phyloP scores from a whole-genome alignment of 1,284 basidiomycete genomes.

The Papiliotrema laurentii region DNA sequence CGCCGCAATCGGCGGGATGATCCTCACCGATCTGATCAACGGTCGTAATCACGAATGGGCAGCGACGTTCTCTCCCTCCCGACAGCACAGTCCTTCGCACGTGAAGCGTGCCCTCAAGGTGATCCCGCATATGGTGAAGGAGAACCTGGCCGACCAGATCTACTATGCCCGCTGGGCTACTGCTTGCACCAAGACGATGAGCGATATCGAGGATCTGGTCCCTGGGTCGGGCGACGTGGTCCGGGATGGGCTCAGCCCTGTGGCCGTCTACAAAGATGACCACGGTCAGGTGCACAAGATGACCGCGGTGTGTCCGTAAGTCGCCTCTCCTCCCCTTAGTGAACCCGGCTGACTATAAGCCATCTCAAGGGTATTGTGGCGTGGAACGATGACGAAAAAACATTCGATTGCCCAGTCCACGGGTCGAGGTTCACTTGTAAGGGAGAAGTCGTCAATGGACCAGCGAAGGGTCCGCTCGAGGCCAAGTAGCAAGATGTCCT shows the following conservation, averaged over 20 bases:
- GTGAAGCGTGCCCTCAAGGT: conserved; percentile 9
- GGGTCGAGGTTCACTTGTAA: conserved; percentile 21
- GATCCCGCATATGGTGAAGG: conserved; percentile 15
- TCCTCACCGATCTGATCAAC: conserved; percentile 15
- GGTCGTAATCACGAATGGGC: conserved; percentile 13
- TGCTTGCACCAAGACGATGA: conserved; percentile 18
- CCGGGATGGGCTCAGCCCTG: conserved; percentile 14
- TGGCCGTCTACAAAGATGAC: conserved; percentile 23
- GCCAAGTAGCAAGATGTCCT: too few species aligned
- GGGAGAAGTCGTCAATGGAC: conserved; percentile 20
- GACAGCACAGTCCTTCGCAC: conserved; percentile 16
- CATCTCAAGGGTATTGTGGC: conserved; percentile 22
- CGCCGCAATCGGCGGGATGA: conserved; percentile 19
- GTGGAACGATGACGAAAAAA: conserved; percentile 19
- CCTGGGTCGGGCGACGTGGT: conserved; percentile 19
- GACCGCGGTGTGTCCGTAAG: conserved; percentile 21
- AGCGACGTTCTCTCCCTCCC: conserved; percentile 18
- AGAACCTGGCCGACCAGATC: conserved; percentile 19
- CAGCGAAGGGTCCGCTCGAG: conserved; percentile 13
- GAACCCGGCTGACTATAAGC: conserved; percentile 1
- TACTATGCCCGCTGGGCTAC: conserved; percentile 19
- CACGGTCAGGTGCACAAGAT: conserved; percentile 18
- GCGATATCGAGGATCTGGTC: conserved; percentile 23
- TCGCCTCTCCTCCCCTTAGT: neutral
- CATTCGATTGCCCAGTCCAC: conserved; percentile 22